Conservation (phyloP, 2,329 filamentous ascomycete species). For the Aquanectria penicillioides region DNA sequence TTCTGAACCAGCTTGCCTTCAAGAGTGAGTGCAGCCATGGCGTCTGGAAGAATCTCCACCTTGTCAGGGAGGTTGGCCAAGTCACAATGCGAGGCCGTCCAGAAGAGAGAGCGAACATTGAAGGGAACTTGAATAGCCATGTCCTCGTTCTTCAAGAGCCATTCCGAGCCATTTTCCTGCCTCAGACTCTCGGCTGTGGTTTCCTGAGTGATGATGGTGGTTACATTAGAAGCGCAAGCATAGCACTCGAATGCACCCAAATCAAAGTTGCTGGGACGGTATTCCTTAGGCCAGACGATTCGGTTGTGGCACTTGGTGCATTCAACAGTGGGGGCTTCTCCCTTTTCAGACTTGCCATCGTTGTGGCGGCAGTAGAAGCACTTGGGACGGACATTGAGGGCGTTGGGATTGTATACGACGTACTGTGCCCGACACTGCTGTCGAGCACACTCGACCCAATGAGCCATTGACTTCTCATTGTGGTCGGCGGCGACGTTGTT, state of each 20-base stretch:
- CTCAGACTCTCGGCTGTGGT: conserved; percentile 50
- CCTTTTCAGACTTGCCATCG: conserved; percentile 16
- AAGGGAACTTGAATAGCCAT: conserved; percentile 49
- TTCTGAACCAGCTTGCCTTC: conserved; percentile 56
- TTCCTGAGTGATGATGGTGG: conserved; percentile 50
- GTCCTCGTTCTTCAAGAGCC: conserved; percentile 56
- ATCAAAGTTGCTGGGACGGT: conserved; percentile 50
- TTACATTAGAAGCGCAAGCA: conserved; percentile 48
- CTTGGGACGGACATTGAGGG: conserved; percentile 56
- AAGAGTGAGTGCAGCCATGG: conserved; percentile 41
- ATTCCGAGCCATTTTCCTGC: conserved; percentile 53
- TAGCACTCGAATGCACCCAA: conserved; percentile 50
- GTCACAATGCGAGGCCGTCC: conserved; percentile 47
- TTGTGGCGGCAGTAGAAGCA: conserved; percentile 58
- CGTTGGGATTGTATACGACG: conserved; percentile 56
- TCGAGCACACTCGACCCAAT: conserved; percentile 61
- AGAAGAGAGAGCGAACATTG: conserved; percentile 52
- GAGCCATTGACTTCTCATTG: conserved; percentile 43
- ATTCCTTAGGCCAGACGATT: conserved; percentile 58
- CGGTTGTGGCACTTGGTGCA: conserved; percentile 56
- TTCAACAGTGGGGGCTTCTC: conserved; percentile 52
- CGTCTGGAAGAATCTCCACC: conserved; percentile 49
- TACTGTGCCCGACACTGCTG: conserved; percentile 58
- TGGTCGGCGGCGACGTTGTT: conserved; percentile 46
- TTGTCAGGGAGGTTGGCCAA: conserved; percentile 47